Evolutionary conservation across 2,329 filamentous ascomycete species (phyloP), one percentile per base, ranked within the genome.

Genomic region (Colletotrichum costaricense): DNA sequence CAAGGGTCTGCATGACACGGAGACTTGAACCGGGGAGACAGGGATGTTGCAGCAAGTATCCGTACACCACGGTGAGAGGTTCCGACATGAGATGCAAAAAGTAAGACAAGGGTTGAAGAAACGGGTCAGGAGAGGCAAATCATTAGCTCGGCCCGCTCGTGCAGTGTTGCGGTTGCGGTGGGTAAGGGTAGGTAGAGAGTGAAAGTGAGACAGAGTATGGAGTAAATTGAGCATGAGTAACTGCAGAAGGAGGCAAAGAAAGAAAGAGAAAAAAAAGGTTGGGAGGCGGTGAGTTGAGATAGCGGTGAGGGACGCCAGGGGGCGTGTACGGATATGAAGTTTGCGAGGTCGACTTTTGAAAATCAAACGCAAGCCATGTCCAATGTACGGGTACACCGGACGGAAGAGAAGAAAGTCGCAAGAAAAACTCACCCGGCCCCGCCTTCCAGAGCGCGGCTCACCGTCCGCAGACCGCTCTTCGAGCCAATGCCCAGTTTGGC

Each of bases 401-500:
- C 24, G 24, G 26, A 16, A 22, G 28, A 52, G 42, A 49, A 30
- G 30, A 30, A 60, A 22, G 49, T 28, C 59, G 35, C 7, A 66
- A 30, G 24, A 35, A 66, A 54, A 57, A 77, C 82, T 63, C 66
- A 85, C 83, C 84, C 84, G 69, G 83, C 83, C 19, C 83, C 83
- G 9, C 80, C 83, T 60, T 85, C 84, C 2, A 85, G 76, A 14
- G 77, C 82, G 2, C 75, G 76, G 0, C 74, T 49, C 2, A 84
- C 74, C 7, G 66, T 77, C 19, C 77, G 74, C 63, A 81, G 80
- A 4, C 82, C 81, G 4, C 76, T 79, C 72, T 81, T 82, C 66
- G 79, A 75, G 42, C 79, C 80, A 62, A 87, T 80, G 8, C 89
- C 89, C 4, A 95, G 83, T 78, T 93, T 94, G 16, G 90, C 88